Conservation (phyloP, 2,329 filamentous ascomycete species). For the Talaromyces sp. region DNA sequence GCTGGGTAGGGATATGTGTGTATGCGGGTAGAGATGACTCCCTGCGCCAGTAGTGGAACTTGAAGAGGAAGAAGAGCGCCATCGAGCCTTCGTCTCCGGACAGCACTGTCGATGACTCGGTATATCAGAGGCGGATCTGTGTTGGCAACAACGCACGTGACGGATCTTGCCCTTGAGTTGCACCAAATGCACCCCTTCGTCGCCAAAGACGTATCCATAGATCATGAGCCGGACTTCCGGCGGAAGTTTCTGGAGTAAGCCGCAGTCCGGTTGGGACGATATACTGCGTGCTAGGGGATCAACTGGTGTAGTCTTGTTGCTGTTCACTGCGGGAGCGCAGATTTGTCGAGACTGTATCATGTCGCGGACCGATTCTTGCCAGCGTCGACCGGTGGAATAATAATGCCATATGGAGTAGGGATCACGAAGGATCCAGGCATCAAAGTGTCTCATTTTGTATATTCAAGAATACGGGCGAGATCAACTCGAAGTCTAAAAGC, state of each 20-base stretch:
- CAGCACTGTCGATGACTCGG: conserved; percentile 34
- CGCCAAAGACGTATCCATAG: conserved; percentile 36
- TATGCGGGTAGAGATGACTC: conserved; percentile 33
- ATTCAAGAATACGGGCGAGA: background rate
- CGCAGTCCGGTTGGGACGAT: conserved; percentile 22
- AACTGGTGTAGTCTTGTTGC: background rate
- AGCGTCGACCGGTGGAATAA: conserved; percentile 34
- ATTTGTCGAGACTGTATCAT: conserved; percentile 37
- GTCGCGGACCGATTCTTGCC: conserved; percentile 34
- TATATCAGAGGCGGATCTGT: conserved; percentile 23
- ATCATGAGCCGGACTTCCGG: conserved; percentile 39
- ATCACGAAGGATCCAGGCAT: conserved; percentile 38
- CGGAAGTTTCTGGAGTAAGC: conserved; percentile 30
- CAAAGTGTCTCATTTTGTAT: conserved; percentile 35
- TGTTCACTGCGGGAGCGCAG: conserved; percentile 26
- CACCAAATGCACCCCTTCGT: conserved; percentile 35
- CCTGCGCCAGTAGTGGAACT: conserved; percentile 7
- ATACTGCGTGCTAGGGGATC: conserved; percentile 21
- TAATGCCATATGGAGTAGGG: conserved; percentile 41
- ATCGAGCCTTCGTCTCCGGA: conserved; percentile 31
- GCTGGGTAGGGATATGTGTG: conserved; percentile 25
- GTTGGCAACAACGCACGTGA: conserved; percentile 30
- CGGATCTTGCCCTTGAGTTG: conserved; percentile 34
- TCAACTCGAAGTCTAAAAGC: background rate
- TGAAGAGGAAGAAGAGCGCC: conserved; percentile 23